Percentiles rank a stretch among this genome's conserved stretches.
Evolutionary conservation across 2,329 filamentous ascomycete species (phyloP).

Genomic region (Xylariaceae sp.): DNA sequence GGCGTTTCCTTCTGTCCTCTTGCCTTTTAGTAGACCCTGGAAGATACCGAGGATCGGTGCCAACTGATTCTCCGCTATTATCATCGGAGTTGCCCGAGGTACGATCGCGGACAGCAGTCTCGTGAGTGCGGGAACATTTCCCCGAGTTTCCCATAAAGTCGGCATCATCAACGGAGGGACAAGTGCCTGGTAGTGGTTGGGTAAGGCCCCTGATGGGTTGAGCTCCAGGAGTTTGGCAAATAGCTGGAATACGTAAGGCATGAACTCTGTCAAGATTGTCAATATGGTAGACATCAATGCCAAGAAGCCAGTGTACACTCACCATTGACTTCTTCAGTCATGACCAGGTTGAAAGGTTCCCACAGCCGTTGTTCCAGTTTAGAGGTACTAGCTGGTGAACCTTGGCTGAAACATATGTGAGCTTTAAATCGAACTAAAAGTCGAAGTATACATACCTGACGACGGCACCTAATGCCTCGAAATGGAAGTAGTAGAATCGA

Average conservation of each 20-base stretch:
- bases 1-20: constrained; percentile 78
- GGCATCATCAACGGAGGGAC: constrained; percentile 75
- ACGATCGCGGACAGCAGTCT: constrained; percentile 82
- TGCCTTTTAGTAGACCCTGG: constrained; percentile 78
- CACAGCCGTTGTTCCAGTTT: constrained; percentile 80
- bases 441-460: constrained; percentile 50
- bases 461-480: constrained; percentile 87
- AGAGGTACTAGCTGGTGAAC: constrained; percentile 60
- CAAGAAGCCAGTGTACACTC: constrained; percentile 7
- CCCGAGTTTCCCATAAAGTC: constrained; percentile 84
- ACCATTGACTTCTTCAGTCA: constrained; percentile 79
- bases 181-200: constrained; percentile 74
- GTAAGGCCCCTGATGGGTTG: constrained; percentile 73
- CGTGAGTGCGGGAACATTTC: constrained; percentile 88
- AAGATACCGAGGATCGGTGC: constrained; percentile 93
- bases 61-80: constrained; percentile 74
- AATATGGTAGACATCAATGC: constrained; percentile 25
- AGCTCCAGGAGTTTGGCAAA: constrained; percentile 86
- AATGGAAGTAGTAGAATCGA: constrained; percentile 97
- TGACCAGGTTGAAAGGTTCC: constrained; percentile 73
- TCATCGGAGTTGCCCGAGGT: constrained; percentile 66
- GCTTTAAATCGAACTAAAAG: not conserved
- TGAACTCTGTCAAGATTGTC: constrained; percentile 62
- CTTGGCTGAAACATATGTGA: constrained; percentile 45
- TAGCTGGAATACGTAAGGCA: constrained; percentile 94